Evolutionary conservation across 805 yeast species (phyloP).

Genomic region (Myxozyma nipponensis): DNA sequence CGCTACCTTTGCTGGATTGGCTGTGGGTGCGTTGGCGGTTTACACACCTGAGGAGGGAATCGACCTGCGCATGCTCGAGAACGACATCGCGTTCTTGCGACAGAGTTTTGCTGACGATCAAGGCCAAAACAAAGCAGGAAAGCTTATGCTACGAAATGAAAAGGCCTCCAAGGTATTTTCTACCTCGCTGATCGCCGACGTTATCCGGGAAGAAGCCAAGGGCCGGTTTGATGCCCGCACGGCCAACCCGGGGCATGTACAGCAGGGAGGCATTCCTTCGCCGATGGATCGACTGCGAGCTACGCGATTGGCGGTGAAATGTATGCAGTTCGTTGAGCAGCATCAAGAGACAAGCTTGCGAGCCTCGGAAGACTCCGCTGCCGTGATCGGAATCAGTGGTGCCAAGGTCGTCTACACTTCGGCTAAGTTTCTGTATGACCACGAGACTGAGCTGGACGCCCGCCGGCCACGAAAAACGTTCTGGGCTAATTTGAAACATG

Average conservation of each 20-base stretch:
- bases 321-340: conserved; percentile 82
- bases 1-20: conserved; percentile 79
- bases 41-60: conserved; percentile 88
- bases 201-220: conserved; percentile 72
- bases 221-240: conserved; percentile 85
- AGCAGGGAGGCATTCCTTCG: conserved; percentile 94
- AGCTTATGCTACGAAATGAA: conserved; percentile 77
- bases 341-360: conserved; percentile 29
- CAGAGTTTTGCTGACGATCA: conserved; percentile 66
- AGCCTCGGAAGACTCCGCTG: conserved; percentile 51
- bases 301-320: conserved; percentile 82
- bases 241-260: conserved; percentile 97
- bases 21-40: conserved; percentile 86
- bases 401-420: conserved; percentile 73
- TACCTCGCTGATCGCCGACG: conserved; percentile 76
- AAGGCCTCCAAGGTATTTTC: conserved; percentile 78
- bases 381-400: conserved; percentile 78
- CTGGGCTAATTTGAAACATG: conserved; percentile 72
- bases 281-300: conserved; percentile 91
- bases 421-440: conserved; percentile 73
- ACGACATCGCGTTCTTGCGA: conserved; percentile 67
- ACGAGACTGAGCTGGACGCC: conserved; percentile 71
- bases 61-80: conserved; percentile 60
- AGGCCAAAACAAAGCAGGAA: conserved; percentile 81
- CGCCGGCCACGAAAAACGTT: conserved; percentile 88